Conservation (phyloP, 768 basidiomycete species). For the Zangia roseola region DNA sequence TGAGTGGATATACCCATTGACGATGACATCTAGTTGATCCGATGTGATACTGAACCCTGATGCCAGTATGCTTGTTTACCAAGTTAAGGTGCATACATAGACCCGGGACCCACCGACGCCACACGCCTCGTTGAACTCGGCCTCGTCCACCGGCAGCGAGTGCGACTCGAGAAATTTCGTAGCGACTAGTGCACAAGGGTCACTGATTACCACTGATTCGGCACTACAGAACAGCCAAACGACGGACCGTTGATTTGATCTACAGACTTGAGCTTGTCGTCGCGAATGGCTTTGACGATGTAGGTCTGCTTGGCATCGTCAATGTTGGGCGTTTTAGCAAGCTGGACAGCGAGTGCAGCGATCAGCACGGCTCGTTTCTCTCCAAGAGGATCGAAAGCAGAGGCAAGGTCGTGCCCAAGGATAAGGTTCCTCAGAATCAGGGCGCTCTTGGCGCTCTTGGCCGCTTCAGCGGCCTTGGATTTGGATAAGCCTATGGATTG, state of each 20-base stretch:
- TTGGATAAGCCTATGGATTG: conserved; percentile 73
- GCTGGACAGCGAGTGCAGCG: conserved; percentile 60
- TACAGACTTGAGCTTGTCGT: conserved; percentile 67
- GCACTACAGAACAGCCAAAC: neutral
- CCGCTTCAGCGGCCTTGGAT: conserved; percentile 78
- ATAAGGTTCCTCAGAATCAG: conserved; percentile 68
- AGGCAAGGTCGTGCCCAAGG: conserved; percentile 47
- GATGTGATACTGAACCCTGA: conserved; percentile 78
- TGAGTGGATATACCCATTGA: conserved; percentile 56
- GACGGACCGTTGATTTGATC: conserved; percentile 86
- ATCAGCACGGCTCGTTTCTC: conserved; percentile 78
- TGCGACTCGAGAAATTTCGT: conserved; percentile 70
- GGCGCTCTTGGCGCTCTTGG: conserved; percentile 78
- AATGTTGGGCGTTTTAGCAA: conserved; percentile 53
- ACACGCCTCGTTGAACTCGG: conserved; percentile 73
- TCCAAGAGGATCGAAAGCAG: conserved; percentile 44
- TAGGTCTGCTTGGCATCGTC: conserved; percentile 56
- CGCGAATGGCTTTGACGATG: conserved; percentile 65
- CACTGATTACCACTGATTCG: neutral
- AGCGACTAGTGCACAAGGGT: conserved; percentile 36
- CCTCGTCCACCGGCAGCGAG: conserved; percentile 58
- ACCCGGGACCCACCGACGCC: conserved; percentile 72
- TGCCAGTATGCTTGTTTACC: conserved; percentile 4
- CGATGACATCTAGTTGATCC: conserved; percentile 55
- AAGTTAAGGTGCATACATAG: neutral